These are phyloP conservation scores for Aurantiochytrium sp. DNA, from an alignment of 108 stramenopile genomes.

Conservation along the genomic window DNA sequence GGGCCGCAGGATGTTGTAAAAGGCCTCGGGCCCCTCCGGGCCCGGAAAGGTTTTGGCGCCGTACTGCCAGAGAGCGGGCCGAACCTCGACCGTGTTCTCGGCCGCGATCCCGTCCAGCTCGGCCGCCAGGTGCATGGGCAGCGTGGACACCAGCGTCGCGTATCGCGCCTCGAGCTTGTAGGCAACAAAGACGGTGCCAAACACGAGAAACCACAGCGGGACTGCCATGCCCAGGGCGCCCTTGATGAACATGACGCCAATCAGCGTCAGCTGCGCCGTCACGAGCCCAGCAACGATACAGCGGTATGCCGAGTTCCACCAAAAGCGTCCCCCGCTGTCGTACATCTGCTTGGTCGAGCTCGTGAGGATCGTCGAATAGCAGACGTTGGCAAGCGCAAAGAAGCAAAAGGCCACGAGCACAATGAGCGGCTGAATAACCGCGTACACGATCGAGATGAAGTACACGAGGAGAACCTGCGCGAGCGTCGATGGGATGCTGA, in stretches of 20 bases:
- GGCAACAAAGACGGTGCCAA: neutral
- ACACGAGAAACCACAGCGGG: neutral
- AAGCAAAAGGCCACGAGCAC: neutral
- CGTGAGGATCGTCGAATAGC: neutral
- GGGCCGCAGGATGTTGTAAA: neutral
- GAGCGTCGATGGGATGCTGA: neutral
- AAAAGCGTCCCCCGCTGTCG: conserved; percentile 15
- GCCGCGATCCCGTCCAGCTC: neutral
- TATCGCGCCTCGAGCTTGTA: conserved; percentile 13
- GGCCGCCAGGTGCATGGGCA: neutral
- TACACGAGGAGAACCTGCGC: neutral
- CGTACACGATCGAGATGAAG: conserved; percentile 26
- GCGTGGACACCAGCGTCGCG: neutral
- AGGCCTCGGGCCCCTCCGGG: neutral
- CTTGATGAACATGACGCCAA: conserved; percentile 2
- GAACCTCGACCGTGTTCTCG: neutral
- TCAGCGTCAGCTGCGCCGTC: neutral
- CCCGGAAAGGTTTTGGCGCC: neutral
- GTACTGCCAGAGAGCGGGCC: neutral
- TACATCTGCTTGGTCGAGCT: neutral
- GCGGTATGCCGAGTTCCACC: conserved; percentile 20
- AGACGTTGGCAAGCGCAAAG: neutral
- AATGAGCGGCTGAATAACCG: conserved; percentile 19
- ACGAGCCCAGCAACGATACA: neutral
- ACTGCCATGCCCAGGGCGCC: neutral